Percentiles rank a stretch among this genome's conserved stretches.
These are phyloP conservation scores for Saccharomycopsis malanga DNA, from an alignment of 805 yeast genomes.

Conservation along the genomic window DNA sequence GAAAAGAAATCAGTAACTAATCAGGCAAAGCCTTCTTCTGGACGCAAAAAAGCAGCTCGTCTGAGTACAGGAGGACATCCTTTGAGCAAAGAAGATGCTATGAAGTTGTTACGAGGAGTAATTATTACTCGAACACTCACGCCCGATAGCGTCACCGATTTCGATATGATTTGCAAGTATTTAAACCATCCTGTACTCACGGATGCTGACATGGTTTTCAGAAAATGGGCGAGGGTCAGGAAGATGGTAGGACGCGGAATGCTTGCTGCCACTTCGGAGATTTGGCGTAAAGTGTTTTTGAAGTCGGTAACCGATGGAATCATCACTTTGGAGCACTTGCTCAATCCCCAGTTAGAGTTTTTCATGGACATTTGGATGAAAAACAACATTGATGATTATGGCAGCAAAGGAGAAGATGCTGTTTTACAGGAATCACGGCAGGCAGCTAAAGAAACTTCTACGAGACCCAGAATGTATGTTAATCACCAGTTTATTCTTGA, in stretches of 20 bases:
- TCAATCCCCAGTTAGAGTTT: conserved; percentile 41
- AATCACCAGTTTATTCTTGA: conserved; percentile 31
- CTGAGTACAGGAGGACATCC: too few species aligned
- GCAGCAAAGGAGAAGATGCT: conserved; percentile 26
- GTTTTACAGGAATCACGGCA: conserved; percentile 24
- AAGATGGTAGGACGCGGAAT: conserved; percentile 57
- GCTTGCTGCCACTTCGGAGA: conserved; percentile 37
- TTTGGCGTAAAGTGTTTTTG: conserved; percentile 63
- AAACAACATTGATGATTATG: conserved; percentile 27
- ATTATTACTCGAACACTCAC: conserved; percentile 13
- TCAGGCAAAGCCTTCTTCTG: background rate
- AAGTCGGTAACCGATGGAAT: conserved; percentile 50
- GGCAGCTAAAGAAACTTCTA: background rate
- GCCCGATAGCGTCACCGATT: conserved; percentile 3
- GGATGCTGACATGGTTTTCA: conserved; percentile 38
- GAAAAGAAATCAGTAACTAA: background rate
- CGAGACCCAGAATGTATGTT: background rate
- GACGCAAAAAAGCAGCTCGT: background rate
- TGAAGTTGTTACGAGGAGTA: conserved; percentile 6
- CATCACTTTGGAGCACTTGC: conserved; percentile 43
- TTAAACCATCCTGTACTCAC: conserved; percentile 28
- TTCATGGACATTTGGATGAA: conserved; percentile 63
- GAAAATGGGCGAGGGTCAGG: conserved; percentile 66
- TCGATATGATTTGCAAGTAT: conserved; percentile 6
- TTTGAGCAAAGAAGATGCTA: conserved; percentile 1